phyloP scores from a whole-genome alignment of 176 grass and related monocot genomes.

The Avena sativa region DNA sequence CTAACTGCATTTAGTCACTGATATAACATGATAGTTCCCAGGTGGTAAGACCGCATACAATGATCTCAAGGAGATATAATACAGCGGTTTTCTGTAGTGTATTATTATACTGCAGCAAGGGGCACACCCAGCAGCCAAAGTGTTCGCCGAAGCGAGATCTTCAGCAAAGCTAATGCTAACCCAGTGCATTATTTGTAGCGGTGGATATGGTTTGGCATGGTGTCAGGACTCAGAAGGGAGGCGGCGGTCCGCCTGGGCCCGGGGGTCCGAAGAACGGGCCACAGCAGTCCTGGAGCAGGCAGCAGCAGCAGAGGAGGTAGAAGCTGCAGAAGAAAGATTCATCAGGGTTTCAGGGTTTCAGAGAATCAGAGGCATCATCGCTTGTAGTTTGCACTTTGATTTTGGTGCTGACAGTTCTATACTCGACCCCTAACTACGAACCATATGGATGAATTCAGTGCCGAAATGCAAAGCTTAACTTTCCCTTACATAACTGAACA shows the following conservation, averaged over 20 bases:
- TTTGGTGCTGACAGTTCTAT: background rate
- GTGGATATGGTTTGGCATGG: background rate
- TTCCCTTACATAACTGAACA: background rate
- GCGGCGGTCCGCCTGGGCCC: constrained; percentile 46
- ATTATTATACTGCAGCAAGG: background rate
- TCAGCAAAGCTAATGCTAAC: background rate
- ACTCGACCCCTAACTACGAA: background rate
- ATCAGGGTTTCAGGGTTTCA: background rate
- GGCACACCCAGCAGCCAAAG: background rate
- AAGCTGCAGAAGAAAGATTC: constrained; percentile 33
- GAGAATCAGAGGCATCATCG: background rate
- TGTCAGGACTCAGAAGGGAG: constrained; percentile 52
- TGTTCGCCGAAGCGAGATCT: background rate
- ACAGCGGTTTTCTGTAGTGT: too few species aligned
- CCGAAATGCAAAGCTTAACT: background rate
- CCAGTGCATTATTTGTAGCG: constrained; percentile 10
- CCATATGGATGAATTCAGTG: background rate
- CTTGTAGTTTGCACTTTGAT: background rate
- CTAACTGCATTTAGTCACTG: background rate
- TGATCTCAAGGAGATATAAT: background rate
- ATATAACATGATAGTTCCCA: background rate
- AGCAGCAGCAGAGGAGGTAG: constrained; percentile 62
- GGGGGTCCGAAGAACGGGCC: constrained; percentile 36
- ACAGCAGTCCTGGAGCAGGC: constrained; percentile 56
- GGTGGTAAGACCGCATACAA: background rate